Base-by-base conservation (phyloP, 805 yeast genomes). In the Pichia ethanolica region DNA sequence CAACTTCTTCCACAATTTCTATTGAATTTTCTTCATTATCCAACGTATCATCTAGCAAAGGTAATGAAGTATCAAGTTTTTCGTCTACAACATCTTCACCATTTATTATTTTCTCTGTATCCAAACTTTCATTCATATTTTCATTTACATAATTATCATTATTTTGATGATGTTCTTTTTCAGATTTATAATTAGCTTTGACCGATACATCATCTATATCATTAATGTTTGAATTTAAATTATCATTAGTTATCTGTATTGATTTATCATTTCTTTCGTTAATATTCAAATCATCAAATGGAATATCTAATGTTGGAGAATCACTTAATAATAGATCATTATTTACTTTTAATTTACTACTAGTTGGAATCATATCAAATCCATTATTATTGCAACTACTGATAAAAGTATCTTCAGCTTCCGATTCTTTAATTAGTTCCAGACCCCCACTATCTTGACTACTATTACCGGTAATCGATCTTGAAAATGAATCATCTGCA, bases 391-490 rank as follows among this genome's bases (percentile, higher is more conserved):
- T 35, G 14, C 4, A 6, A n/a, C 26, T 14, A n/a, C 33, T 25
- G 26, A 34, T 26, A 25, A 39, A 20, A 4, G 48, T 32, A 25
- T 49, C 42, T 40, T 47, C 53, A 20, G 42, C 34, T 40, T 51
- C 56, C 14, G 45, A 46, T 36, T 53, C 56, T 37, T 45, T 45
- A 11, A 53, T 53, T 2, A 48, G 25, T 13, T 48, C 52, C 20
- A 53, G 38, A 20, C 20, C 20, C 1, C 49, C 53, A 30, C 43
- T 40, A 7, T 43, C 41, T 26, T 49, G 42, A 14, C 27, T 49
- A 12, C 27, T 49, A 12, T 28, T 27, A 9, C n/a, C 36, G 8
- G 35, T 45, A 20, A 27, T 34, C 34, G 25, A 38, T 7, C 8
- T 36, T n/a, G 35, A 12, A 26, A 30, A 35, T 11, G 47, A 33